A percentile compares a stretch with the other conserved stretches of the same genome.
Conservation (phyloP, 2,329 filamentous ascomycete species). For the Aquanectria penicillioides region DNA sequence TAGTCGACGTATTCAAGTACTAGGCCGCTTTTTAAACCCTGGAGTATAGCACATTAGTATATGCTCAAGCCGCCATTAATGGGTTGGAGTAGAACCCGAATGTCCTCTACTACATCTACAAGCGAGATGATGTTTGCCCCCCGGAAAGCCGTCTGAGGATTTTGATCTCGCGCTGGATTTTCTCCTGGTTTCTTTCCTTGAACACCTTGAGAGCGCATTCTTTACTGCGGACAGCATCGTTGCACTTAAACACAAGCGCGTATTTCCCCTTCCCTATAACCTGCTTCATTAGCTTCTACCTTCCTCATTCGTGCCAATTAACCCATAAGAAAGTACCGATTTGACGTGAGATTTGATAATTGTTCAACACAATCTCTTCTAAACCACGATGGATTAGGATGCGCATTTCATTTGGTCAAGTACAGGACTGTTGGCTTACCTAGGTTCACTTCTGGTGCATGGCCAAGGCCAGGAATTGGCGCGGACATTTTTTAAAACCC, state of each 20-base stretch:
- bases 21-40: not conserved
- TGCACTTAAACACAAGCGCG: not conserved
- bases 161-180: slow-evolving; percentile 7
- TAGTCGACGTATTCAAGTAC: not conserved
- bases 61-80: not conserved
- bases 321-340: slow-evolving; percentile 3
- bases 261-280: not conserved
- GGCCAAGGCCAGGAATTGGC: not conserved
- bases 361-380: slow-evolving; percentile 1
- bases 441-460: not conserved
- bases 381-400: not conserved
- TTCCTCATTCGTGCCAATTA: not conserved
- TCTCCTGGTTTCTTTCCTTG: not conserved
- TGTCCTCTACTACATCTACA: not conserved
- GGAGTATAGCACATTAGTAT: too few relatives aligned
- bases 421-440: not conserved
- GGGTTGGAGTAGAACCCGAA: not conserved
- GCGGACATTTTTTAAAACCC: not conserved
- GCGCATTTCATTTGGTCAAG: not conserved
- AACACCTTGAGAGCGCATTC: slow-evolving; percentile 14
- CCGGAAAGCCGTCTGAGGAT: not conserved
- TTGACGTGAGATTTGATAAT: not conserved
- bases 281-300: not conserved
- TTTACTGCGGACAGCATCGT: not conserved
- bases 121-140: slow-evolving; percentile 12